Conservation (phyloP, 371 early-diverging fungal species). For the Mortierella sp. region DNA sequence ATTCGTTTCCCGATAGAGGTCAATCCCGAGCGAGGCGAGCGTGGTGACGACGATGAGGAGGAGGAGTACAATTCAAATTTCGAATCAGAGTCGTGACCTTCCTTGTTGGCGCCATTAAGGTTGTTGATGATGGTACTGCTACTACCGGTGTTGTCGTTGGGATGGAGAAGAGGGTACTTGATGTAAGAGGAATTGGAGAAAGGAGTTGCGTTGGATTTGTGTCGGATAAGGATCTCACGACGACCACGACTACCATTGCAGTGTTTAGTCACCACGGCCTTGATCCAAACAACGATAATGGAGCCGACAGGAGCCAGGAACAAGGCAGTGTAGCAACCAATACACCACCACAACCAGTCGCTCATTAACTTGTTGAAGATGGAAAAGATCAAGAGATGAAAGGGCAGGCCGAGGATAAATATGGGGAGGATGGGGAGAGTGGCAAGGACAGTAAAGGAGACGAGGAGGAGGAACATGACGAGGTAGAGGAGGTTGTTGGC, state of each 20-base stretch:
- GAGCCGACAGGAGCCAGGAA: conserved; percentile 32
- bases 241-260: conserved; percentile 7
- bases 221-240: conserved; percentile 20
- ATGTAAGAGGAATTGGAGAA: not conserved
- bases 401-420: conserved; percentile 42
- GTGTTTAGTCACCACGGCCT: not conserved
- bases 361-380: conserved; percentile 48
- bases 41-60: not conserved
- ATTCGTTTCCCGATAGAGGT: not conserved
- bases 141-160: not conserved
- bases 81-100: not conserved
- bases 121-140: not conserved
- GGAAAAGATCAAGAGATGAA: conserved; percentile 51
- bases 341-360: conserved; percentile 44
- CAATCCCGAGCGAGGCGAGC: not conserved
- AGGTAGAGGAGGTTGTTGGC: conserved; percentile 57
- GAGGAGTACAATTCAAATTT: not conserved
- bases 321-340: conserved; percentile 33
- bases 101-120: not conserved
- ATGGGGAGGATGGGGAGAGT: conserved; percentile 35
- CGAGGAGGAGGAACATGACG: conserved; percentile 50
- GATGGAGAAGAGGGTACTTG: conserved; percentile 29
- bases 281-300: conserved; percentile 21
- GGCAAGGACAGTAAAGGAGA: conserved; percentile 40
- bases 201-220: conserved; percentile 19